Evolutionary conservation across 345 rosid genomes (phyloP).

Genomic region (Nephelium lappaceum): DNA sequence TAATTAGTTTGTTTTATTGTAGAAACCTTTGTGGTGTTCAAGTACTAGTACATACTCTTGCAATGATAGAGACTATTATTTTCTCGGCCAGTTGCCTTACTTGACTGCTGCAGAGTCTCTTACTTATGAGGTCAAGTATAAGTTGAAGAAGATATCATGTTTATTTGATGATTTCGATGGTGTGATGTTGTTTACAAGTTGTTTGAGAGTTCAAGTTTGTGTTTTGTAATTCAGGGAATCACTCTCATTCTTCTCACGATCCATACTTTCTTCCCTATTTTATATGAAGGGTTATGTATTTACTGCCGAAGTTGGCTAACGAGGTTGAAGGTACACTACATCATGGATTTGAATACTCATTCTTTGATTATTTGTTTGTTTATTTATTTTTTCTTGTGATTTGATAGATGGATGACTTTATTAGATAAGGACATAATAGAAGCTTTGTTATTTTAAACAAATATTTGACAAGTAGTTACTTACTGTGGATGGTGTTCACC

Average conservation of each 20-base stretch:
- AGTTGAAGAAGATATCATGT: not conserved
- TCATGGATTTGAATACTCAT: not conserved
- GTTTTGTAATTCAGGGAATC: slow-evolving; percentile 49
- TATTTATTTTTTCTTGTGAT: not conserved
- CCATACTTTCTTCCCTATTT: slow-evolving; percentile 73
- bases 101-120: slow-evolving; percentile 67
- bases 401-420: not conserved
- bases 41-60: slow-evolving; percentile 53
- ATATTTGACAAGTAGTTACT: not conserved
- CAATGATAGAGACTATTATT: slow-evolving; percentile 70
- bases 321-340: slow-evolving; percentile 59
- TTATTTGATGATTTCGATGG: not conserved
- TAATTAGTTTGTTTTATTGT: slow-evolving; percentile 19
- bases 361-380: slow-evolving; percentile 6
- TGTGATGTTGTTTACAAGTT: not conserved
- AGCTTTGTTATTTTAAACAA: not conserved
- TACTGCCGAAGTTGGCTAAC: slow-evolving; percentile 64
- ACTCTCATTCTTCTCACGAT: slow-evolving; percentile 61
- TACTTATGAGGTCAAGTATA: slow-evolving; percentile 80
- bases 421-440: not conserved
- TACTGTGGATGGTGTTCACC: not conserved
- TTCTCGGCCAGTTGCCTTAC: slow-evolving; percentile 91
- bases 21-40: slow-evolving; percentile 95
- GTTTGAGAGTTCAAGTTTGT: slow-evolving; percentile 10
- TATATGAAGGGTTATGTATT: slow-evolving; percentile 70